A percentile compares a stretch with the other conserved stretches of the same genome.
These are phyloP conservation scores for Candida palmyrensis DNA, from an alignment of 805 yeast species.

Conservation along the genomic window DNA sequence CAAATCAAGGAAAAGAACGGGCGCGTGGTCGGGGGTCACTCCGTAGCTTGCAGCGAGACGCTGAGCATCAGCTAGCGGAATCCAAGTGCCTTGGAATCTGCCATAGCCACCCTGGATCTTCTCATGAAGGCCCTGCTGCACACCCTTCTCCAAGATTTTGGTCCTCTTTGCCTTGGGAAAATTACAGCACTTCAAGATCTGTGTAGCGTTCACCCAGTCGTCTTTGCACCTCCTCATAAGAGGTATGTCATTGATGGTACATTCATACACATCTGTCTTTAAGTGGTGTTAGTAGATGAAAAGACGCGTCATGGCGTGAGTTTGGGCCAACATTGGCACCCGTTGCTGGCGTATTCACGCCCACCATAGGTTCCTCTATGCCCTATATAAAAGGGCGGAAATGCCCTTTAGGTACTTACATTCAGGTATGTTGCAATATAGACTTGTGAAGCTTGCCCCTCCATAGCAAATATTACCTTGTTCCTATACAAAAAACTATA, in stretches of 20 bases:
- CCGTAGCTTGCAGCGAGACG: conserved; percentile 36
- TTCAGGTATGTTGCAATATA: conserved; percentile 42
- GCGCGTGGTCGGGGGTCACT: conserved; percentile 34
- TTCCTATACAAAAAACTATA: no score
- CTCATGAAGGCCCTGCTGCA: conserved; percentile 85
- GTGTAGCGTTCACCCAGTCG: conserved; percentile 97
- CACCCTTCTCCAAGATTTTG: conserved; percentile 85
- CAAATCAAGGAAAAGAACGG: conserved; percentile 35
- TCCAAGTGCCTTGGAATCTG: conserved; percentile 96
- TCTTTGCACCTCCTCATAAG: conserved; percentile 88
- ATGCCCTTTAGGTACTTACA: conserved; percentile 23
- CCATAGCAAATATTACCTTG: no score
- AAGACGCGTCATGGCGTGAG: no score
- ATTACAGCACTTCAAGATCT: conserved; percentile 86
- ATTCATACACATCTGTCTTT: conserved; percentile 65
- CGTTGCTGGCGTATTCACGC: no score
- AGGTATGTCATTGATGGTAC: conserved; percentile 60
- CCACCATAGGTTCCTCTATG: no score
- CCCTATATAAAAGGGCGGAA: no score
- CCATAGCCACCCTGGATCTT: conserved; percentile 98
- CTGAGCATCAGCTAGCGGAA: conserved; percentile 72
- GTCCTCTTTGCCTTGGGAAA: conserved; percentile 94
- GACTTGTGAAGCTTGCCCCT: conserved; percentile 25
- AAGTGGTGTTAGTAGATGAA: no score
- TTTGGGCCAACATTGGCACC: no score